Evolutionary conservation across 192 early-diverging fungal species (phyloP).

Genomic region (Phlyctochytrium planicorne): DNA sequence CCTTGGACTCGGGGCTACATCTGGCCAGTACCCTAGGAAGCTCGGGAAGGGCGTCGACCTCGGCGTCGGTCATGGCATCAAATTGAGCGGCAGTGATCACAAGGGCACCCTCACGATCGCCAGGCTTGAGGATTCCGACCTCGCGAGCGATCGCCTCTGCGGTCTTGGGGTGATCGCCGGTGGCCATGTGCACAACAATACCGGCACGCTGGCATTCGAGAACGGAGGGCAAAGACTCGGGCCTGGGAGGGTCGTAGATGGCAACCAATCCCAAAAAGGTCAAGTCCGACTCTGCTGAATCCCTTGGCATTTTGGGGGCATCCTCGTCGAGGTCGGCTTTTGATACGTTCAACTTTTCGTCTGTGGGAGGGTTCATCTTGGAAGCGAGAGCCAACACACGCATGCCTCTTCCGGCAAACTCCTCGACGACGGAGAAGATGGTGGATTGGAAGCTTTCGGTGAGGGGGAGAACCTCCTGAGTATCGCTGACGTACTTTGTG

Average conservation of each 20-base stretch:
- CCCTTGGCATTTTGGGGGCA: not conserved
- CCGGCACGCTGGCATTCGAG: conserved; percentile 59
- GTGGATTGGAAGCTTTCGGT: conserved; percentile 48
- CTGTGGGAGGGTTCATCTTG: conserved; percentile 14
- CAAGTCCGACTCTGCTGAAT: conserved; percentile 37
- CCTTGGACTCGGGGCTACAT: conserved; percentile 45
- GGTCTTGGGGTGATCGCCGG: conserved; percentile 76
- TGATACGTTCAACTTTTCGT: not conserved
- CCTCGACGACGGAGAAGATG: conserved; percentile 57
- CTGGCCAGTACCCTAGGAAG: conserved; percentile 45
- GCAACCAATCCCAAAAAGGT: conserved; percentile 72
- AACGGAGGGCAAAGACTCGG: conserved; percentile 66
- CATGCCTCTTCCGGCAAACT: conserved; percentile 69
- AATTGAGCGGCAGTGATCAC: conserved; percentile 31
- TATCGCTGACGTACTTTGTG: conserved; percentile 62
- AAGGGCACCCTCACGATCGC: conserved; percentile 18
- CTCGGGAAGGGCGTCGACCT: conserved; percentile 39
- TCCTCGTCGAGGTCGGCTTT: conserved; percentile 8
- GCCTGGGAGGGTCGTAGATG: conserved; percentile 83
- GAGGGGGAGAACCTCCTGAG: conserved; percentile 37
- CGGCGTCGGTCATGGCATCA: conserved; percentile 26
- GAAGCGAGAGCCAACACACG: conserved; percentile 85
- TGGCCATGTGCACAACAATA: conserved; percentile 79
- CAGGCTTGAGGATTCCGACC: conserved; percentile 63
- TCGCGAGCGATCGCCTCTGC: conserved; percentile 77